Evolutionary conservation across 2,329 filamentous ascomycete species (phyloP).

Genomic region (Talaromyces sp.): DNA sequence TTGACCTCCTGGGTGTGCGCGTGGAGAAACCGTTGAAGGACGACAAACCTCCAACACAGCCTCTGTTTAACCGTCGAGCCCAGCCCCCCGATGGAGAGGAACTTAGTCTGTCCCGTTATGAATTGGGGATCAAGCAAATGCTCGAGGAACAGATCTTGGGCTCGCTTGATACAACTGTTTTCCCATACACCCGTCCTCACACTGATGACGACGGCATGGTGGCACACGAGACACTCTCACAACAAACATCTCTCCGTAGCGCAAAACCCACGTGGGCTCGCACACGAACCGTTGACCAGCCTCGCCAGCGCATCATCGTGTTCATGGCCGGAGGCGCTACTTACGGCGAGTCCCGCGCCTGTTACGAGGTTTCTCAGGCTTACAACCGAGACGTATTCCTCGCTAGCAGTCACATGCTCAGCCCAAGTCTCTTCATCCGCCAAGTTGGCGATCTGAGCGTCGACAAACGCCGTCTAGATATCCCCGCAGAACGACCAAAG

Average conservation of each 20-base stretch:
- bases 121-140: constrained; percentile 78
- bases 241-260: constrained; percentile 76
- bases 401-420: constrained; percentile 89
- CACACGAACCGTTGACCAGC: constrained; percentile 74
- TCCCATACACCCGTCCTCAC: constrained; percentile 74
- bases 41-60: constrained; percentile 62
- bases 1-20: constrained; percentile 79
- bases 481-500: constrained; percentile 78
- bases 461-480: constrained; percentile 73
- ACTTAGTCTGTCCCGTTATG: constrained; percentile 83
- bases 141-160: constrained; percentile 74
- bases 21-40: constrained; percentile 77
- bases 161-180: constrained; percentile 65
- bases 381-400: constrained; percentile 83
- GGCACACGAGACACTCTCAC: constrained; percentile 54
- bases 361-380: constrained; percentile 79
- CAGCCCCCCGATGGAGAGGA: constrained; percentile 67
- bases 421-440: constrained; percentile 76
- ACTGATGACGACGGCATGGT: constrained; percentile 49
- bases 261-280: constrained; percentile 96
- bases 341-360: constrained; percentile 83
- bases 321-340: constrained; percentile 96
- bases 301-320: constrained; percentile 85
- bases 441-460: constrained; percentile 79
- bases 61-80: constrained; percentile 72